A percentile compares a stretch with the other conserved stretches of the same genome.
Evolutionary conservation across 108 stramenopile species (phyloP).

Genomic region (Mediolabrus comicus): DNA sequence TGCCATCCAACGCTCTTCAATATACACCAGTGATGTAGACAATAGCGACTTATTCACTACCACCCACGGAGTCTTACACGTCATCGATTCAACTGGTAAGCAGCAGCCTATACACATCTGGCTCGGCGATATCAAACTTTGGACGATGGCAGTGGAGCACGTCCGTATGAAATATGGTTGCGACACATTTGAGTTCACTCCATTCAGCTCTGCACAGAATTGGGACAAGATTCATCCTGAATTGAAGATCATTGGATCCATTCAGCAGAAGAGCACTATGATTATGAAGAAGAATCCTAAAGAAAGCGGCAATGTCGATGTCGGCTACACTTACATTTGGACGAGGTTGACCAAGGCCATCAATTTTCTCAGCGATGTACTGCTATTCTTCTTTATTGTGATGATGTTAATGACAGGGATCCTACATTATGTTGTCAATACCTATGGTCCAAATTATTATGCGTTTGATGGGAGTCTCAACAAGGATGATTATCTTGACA

Average conservation of each 20-base stretch:
- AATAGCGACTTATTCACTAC: not conserved
- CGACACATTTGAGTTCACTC: not conserved
- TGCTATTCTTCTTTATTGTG: too few species aligned
- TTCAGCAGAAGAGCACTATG: too few species aligned
- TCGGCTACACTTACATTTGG: too few species aligned
- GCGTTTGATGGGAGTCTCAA: too few species aligned
- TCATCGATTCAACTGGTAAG: not conserved
- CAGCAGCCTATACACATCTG: not conserved
- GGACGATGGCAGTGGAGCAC: not conserved
- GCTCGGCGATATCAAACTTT: not conserved
- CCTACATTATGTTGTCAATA: too few species aligned
- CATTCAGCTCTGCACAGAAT: not conserved
- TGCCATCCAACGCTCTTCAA: not conserved
- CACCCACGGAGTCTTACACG: not conserved
- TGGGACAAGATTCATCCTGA: not conserved
- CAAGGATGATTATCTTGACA: too few species aligned
- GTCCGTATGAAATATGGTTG: not conserved
- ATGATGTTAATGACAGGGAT: too few species aligned
- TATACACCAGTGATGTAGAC: not conserved
- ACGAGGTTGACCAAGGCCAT: too few species aligned
- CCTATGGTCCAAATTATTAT: too few species aligned
- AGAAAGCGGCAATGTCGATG: too few species aligned
- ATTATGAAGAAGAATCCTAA: too few species aligned
- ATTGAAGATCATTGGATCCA: not conserved
- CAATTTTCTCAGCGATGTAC: too few species aligned